Conservation (phyloP, 2,329 filamentous ascomycete genomes). For the Colletotrichum filicis region DNA sequence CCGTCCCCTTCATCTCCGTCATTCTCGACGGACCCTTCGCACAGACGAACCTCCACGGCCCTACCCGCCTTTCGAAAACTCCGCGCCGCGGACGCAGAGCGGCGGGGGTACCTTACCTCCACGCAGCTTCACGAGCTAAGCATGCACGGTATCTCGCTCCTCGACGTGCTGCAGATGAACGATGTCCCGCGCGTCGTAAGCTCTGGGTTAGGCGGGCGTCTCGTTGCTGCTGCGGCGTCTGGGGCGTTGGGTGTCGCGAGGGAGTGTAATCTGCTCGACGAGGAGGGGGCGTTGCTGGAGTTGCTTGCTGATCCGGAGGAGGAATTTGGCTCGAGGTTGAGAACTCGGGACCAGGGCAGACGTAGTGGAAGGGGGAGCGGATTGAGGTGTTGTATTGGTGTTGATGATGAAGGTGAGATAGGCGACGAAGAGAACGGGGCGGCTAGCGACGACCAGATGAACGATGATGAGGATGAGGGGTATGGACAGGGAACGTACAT, state of each 20-base stretch:
- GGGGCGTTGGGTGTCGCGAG: not conserved
- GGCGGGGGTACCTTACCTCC: conserved; percentile 9
- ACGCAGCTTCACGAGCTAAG: conserved; percentile 7
- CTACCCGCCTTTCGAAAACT: conserved; percentile 26
- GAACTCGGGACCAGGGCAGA: not conserved
- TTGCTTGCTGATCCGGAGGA: not conserved
- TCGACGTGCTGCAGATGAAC: conserved; percentile 8
- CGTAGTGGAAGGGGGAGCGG: not conserved
- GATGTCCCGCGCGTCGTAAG: conserved; percentile 18
- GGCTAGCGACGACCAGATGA: not conserved
- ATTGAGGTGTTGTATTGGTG: conserved; percentile 4
- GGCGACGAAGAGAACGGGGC: too few relatives aligned
- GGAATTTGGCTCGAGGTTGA: not conserved
- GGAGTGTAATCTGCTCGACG: conserved; percentile 10
- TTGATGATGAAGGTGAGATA: not conserved
- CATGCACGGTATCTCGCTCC: conserved; percentile 5
- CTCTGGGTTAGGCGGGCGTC: not conserved
- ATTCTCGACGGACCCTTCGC: not conserved
- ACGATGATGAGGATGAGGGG: too few relatives aligned
- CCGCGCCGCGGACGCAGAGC: not conserved
- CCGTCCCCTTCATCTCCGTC: not conserved
- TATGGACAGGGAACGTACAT: not conserved
- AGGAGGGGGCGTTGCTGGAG: conserved; percentile 13
- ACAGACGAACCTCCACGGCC: not conserved
- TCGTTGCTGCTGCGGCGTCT: conserved; percentile 12